Evolutionary conservation across 352 stramenopile genomes (phyloP), one percentile per base, ranked within the genome.

Genomic region (Phytophthora litchii): DNA sequence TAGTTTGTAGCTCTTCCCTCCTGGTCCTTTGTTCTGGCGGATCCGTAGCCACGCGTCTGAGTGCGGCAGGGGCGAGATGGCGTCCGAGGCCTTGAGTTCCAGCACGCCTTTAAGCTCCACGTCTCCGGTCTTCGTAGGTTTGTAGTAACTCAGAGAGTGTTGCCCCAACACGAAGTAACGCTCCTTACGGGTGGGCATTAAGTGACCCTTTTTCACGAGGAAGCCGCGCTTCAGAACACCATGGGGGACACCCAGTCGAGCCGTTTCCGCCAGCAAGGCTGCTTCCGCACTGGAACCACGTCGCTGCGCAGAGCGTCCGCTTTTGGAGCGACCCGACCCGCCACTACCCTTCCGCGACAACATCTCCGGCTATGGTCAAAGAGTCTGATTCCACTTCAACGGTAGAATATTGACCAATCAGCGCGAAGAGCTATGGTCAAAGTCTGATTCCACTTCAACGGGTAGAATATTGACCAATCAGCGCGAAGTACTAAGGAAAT

Each of bases 31-130:
- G 27, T 64, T 72, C 61, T 91, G 83, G 17, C 83, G 79, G 35
- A 91, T 54, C 32, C 80, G 64, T 43, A 91, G 80, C 81, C 81
- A 91, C 45, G 74, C 53, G 44, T 83, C 75, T 7, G 79, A 86
- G 31, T 76, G 68, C 13, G 78, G 69, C 23, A 65, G 37, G 8
- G 81, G 69, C 19, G 76, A 72, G 56, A 91, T 62, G 23, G 86
- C 64, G 61, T 84, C 75, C 25, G 63, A 74, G 21, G 64, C 54
- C 38, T 70, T 65, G 32, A 84, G 67, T 54, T 82, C 54, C 25
- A 84, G 70, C 37, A 76, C 64, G 3, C 75, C 75, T 32, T 79
- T 80, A 19, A 83, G 59, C 25, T 76, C 36, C 16, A 67, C 56
- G 38, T 64, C 60, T 3, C 66, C 60, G 29, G 59, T 55, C 25